Percentiles rank a stretch among this genome's conserved stretches.
These are phyloP conservation scores for Rhododendron williamsianum DNA, from an alignment of 148 eudicot species.

Conservation along the genomic window DNA sequence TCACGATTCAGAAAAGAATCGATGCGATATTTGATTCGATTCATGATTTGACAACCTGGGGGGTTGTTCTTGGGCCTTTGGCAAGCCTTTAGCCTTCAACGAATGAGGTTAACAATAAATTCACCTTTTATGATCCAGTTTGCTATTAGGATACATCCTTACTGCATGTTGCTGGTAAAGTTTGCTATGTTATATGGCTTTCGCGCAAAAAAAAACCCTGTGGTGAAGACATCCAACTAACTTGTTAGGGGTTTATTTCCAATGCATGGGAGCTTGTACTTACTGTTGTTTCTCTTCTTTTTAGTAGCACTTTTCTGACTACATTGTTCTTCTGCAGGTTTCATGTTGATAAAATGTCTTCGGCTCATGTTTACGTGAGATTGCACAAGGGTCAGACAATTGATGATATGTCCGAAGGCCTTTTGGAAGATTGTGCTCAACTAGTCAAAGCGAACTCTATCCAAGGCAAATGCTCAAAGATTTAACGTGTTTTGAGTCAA, in stretches of 20 bases:
- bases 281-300: not conserved
- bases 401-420: constrained; percentile 86
- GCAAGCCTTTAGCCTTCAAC: no score
- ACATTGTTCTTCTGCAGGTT: constrained; percentile 43
- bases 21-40: no score
- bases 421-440: constrained; percentile 14
- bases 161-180: not conserved
- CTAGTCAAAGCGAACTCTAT: constrained; percentile 61
- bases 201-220: not conserved
- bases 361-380: constrained; percentile 97
- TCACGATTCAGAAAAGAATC: no score
- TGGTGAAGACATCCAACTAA: not conserved
- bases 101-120: not conserved
- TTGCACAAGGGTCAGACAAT: constrained; percentile 81
- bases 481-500: not conserved
- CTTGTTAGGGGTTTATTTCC: not conserved
- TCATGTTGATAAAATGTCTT: constrained; percentile 99
- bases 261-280: not conserved
- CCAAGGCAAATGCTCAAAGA: constrained; percentile 12
- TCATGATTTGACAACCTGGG: no score
- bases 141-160: not conserved
- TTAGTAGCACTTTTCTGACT: not conserved
- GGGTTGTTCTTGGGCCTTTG: no score
- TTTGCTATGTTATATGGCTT: not conserved
- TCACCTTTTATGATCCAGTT: not conserved